These are phyloP conservation scores for Zymoseptoria pseudotritici DNA, from an alignment of 2,329 filamentous ascomycete genomes.

Conservation along the genomic window DNA sequence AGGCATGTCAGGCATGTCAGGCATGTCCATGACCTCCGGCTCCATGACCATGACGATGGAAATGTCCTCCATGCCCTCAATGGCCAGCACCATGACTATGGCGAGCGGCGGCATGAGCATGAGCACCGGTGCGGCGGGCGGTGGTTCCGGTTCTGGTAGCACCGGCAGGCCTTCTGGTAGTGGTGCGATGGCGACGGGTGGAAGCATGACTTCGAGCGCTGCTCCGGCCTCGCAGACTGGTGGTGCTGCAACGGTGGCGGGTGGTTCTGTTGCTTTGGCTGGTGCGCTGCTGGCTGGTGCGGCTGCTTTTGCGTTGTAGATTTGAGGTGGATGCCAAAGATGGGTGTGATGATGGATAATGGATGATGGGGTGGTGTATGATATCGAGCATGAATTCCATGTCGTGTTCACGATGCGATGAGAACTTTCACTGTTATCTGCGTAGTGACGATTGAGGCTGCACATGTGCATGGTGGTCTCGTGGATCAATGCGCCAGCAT, in stretches of 20 bases:
- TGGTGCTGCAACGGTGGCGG: neutral
- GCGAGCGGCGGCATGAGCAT: neutral
- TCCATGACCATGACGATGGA: neutral
- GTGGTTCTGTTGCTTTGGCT: neutral
- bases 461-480: no score
- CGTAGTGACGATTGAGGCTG: neutral
- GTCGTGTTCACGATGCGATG: neutral
- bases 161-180: neutral
- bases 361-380: neutral
- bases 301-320: constrained; percentile 4
- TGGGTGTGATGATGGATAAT: neutral
- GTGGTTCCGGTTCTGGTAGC: no score
- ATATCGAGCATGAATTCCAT: neutral
- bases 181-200: neutral
- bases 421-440: neutral
- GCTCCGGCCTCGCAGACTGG: neutral
- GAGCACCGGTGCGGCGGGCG: no score
- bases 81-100: neutral
- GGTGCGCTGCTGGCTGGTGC: constrained; percentile 3
- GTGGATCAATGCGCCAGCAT: no score
- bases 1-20: neutral
- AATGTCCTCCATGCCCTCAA: neutral
- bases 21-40: neutral
- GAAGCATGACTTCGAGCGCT: constrained; percentile 1
- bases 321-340: neutral